These are phyloP conservation scores for Hippophae gyantsensis DNA, from an alignment of 306 rosid species.

Conservation along the genomic window DNA sequence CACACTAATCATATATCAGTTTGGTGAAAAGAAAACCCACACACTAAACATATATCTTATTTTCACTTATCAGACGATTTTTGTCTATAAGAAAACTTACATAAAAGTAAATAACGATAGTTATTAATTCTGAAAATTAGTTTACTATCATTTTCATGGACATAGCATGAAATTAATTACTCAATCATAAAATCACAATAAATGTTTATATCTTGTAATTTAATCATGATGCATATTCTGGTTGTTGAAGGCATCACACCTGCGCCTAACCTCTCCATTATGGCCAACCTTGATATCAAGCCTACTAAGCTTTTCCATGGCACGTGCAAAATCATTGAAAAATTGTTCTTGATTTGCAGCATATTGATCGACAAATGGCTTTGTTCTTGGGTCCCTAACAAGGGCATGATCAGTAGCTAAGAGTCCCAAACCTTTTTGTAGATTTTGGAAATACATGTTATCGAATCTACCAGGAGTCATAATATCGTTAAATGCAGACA, in stretches of 20 bases:
- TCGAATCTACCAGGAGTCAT: slow-evolving; percentile 46
- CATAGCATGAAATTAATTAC: no score
- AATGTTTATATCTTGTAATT: neutral
- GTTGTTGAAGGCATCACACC: slow-evolving; percentile 36
- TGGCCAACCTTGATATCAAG: slow-evolving; percentile 28
- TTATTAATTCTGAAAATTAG: no score
- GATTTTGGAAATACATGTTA: slow-evolving; percentile 36
- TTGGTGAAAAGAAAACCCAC: no score
- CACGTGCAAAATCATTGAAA: slow-evolving; percentile 31
- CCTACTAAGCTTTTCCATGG: slow-evolving; percentile 43
- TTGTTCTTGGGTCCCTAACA: slow-evolving; percentile 31
- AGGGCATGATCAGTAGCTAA: slow-evolving; percentile 28
- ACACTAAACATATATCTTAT: no score
- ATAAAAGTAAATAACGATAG: no score
- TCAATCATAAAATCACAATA: no score
- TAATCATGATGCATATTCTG: neutral
- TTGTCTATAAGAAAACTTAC: no score
- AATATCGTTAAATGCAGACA: slow-evolving; percentile 47
- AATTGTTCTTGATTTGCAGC: slow-evolving; percentile 29
- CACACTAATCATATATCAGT: no score
- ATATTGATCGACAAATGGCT: slow-evolving; percentile 28
- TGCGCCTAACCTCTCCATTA: slow-evolving; percentile 42
- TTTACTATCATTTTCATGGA: no score
- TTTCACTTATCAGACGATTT: no score
- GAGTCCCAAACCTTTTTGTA: slow-evolving; percentile 36